Evolutionary conservation across 129 eudicot genomes (phyloP), one percentile per base, ranked within the genome.

Genomic region (Pulicaria dysenterica): DNA sequence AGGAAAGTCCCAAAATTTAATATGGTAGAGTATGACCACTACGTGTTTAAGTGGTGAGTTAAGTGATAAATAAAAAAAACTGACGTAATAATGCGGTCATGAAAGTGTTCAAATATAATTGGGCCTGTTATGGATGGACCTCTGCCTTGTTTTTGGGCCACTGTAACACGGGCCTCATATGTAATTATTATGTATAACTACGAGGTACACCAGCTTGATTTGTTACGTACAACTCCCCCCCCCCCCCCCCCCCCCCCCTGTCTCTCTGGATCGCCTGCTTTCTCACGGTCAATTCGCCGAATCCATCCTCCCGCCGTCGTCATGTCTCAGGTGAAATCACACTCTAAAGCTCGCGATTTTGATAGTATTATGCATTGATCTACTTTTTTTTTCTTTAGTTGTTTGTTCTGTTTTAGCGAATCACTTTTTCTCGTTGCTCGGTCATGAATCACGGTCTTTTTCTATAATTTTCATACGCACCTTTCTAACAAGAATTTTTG

Each of bases 251-350:
- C n/a, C n/a, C n/a, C n/a, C n/a, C n/a, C n/a, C n/a, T n/a, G n/a
- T 6, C 54, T 51, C 53, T 58, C 11, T 56, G 53, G 54, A 24
- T 51, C 64, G 66, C 31, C 72, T 55, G 48, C 54, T 31, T 53
- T 58, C 31, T 56, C 54, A 54, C 65, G 54, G 75, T 45, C 43
- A 42, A 70, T 43, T 43, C 67, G 39, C 40, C 64, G 66, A 64
- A 42, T 66, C 64, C 14, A 40, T 44, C 73, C 59, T 10, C 45
- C 42, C 58, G 64, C 15, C 73, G 81, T 69, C 81, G 73, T 14
- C 60, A 84, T 84, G 85, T 84, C 88, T 77, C 85, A 81, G 80
- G 85, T 84, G 24, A 49, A 65, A 24, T 31, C 58, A 55, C 48
- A 3, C 17, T 64, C 55, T 31, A 49, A 31, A 17, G 19, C 34